These are phyloP conservation scores for Acanthamoeba royreba DNA, from an alignment of 208 protist genomes.

Conservation along the genomic window DNA sequence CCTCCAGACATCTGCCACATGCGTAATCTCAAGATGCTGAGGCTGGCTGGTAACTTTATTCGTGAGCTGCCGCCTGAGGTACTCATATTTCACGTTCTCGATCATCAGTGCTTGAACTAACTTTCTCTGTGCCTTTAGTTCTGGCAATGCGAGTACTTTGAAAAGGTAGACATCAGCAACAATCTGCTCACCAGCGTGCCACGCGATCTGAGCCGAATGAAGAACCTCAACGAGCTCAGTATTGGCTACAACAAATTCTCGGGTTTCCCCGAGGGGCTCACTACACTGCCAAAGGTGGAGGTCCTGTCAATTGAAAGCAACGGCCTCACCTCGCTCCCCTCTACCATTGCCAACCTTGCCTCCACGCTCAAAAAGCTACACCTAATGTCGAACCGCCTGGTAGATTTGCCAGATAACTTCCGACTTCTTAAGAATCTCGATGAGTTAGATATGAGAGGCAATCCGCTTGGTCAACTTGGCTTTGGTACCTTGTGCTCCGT, in stretches of 20 bases:
- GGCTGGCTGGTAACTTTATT: slow-evolving; percentile 11
- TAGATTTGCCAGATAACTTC: slow-evolving; percentile 19
- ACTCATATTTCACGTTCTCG: background rate
- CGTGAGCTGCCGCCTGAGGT: background rate
- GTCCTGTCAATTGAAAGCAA: slow-evolving; percentile 12
- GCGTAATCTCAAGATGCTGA: slow-evolving; percentile 22
- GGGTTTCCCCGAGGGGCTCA: slow-evolving; percentile 10
- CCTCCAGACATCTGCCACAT: background rate
- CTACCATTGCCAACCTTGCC: background rate
- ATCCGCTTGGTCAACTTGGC: slow-evolving; percentile 22
- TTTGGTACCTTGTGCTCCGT: background rate
- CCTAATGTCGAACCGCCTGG: background rate
- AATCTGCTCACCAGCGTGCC: slow-evolving; percentile 8
- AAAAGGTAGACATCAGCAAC: slow-evolving; percentile 28
- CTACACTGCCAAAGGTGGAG: slow-evolving; percentile 2
- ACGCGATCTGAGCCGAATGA: background rate
- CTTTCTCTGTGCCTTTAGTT: background rate
- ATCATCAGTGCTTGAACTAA: background rate
- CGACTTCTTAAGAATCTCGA: slow-evolving; percentile 29
- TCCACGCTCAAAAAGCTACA: slow-evolving; percentile 22
- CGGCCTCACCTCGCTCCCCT: background rate
- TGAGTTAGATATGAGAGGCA: slow-evolving; percentile 29
- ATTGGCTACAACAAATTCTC: slow-evolving; percentile 42
- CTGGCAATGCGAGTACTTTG: slow-evolving; percentile 8
- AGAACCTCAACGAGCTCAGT: slow-evolving; percentile 8